Percentiles rank a stretch among this genome's conserved stretches.
These are phyloP conservation scores for Strigomonas galati DNA, from an alignment of 208 protist genomes.

Conservation along the genomic window DNA sequence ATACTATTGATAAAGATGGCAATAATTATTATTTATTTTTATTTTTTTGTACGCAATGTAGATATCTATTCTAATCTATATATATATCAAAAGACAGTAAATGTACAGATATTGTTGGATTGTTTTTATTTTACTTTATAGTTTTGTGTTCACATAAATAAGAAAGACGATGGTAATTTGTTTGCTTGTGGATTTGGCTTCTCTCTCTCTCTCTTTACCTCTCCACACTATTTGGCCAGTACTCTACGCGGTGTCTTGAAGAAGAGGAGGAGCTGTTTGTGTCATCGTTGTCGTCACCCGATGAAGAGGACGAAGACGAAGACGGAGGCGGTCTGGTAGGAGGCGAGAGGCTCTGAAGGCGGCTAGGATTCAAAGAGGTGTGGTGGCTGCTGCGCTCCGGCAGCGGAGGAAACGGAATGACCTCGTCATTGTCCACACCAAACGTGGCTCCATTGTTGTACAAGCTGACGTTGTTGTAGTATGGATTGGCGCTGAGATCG, in stretches of 20 bases:
- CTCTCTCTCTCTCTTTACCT: not conserved
- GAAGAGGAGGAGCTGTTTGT: not conserved
- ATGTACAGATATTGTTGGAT: conserved; percentile 6
- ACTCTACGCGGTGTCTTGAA: not conserved
- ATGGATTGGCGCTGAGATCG: not conserved
- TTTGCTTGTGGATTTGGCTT: conserved; percentile 1
- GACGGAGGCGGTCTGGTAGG: not conserved
- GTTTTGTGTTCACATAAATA: conserved; percentile 1
- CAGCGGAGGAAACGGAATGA: conserved; percentile 15
- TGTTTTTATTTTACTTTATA: too few species aligned
- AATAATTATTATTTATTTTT: too few species aligned
- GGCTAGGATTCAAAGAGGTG: not conserved
- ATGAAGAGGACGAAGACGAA: too few species aligned
- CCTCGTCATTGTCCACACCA: conserved; percentile 5
- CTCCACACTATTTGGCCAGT: conserved; percentile 3
- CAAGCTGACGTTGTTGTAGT: not conserved
- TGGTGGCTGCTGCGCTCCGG: not conserved
- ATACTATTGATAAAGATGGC: too few species aligned
- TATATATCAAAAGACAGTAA: conserved; percentile 7
- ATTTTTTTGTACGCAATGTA: too few species aligned
- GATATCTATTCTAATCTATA: too few species aligned
- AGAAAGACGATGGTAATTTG: not conserved
- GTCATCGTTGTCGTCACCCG: not conserved
- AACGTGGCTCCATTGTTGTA: not conserved
- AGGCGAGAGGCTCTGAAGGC: not conserved